These are phyloP conservation scores for Hortiboletus flavorubellus DNA, from an alignment of 768 basidiomycete species.

Conservation along the genomic window DNA sequence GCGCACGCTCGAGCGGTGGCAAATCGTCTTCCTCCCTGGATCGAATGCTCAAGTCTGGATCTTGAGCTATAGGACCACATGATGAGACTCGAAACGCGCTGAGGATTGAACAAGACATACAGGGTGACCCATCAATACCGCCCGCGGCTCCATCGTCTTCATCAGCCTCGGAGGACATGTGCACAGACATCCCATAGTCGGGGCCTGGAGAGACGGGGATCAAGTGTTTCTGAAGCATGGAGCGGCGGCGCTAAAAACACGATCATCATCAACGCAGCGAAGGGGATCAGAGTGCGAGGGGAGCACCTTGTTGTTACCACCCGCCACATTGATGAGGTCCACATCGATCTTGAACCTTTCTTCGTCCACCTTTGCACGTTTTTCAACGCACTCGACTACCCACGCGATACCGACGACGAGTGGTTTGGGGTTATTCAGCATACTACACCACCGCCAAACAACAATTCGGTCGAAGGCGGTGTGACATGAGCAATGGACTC, in stretches of 20 bases:
- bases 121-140: conserved; percentile 14
- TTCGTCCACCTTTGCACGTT: conserved; percentile 61
- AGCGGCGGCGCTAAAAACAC: conserved; percentile 59
- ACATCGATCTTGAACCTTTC: conserved; percentile 62
- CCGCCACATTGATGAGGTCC: conserved; percentile 52
- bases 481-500: conserved; percentile 14
- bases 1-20: conserved; percentile 67
- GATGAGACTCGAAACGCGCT: conserved; percentile 8
- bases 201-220: conserved; percentile 30
- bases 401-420: conserved; percentile 80
- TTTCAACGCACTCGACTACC: conserved; percentile 85
- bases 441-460: conserved; percentile 31
- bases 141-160: conserved; percentile 33
- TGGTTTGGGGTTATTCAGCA: conserved; percentile 67
- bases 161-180: conserved; percentile 27
- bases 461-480: neutral
- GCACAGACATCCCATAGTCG: conserved; percentile 1
- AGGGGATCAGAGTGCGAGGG: neutral
- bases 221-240: conserved; percentile 66
- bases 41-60: conserved; percentile 23
- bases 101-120: conserved; percentile 5
- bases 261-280: neutral
- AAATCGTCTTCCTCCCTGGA: conserved; percentile 52
- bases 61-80: conserved; percentile 14
- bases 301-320: conserved; percentile 60